These are phyloP conservation scores for Penicillium polonicum DNA, from an alignment of 2,329 filamentous ascomycete genomes.

Conservation along the genomic window DNA sequence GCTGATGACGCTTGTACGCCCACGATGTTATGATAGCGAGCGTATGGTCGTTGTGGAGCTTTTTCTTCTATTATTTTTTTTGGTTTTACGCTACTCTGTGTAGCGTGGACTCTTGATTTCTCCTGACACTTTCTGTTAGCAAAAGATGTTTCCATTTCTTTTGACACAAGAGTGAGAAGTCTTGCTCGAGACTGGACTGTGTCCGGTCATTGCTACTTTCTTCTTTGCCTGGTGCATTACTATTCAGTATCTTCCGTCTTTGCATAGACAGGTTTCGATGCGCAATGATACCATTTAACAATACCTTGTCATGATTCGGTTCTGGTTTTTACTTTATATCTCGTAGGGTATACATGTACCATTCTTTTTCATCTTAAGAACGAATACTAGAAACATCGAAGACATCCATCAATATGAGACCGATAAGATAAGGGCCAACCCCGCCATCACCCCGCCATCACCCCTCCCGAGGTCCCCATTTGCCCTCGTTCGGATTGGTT, in stretches of 20 bases:
- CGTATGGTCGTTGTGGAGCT: slow-evolving; percentile 29
- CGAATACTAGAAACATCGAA: not conserved
- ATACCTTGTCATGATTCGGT: not conserved
- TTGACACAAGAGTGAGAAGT: not conserved
- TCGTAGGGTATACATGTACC: not conserved
- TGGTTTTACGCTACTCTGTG: not conserved
- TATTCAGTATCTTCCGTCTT: slow-evolving; percentile 5
- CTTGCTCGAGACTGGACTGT: not conserved
- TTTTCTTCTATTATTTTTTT: slow-evolving; percentile 1
- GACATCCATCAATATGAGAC: not conserved
- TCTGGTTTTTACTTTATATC: not conserved
- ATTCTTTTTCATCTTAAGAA: not conserved
- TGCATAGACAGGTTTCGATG: slow-evolving; percentile 14
- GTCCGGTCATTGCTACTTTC: not conserved
- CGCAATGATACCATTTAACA: slow-evolving; percentile 14
- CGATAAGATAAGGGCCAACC: slow-evolving; percentile 14
- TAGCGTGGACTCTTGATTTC: not conserved
- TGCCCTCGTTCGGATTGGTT: not conserved
- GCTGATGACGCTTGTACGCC: slow-evolving; percentile 4
- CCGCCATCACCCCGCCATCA: slow-evolving; percentile 8
- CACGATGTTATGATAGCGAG: slow-evolving; percentile 38
- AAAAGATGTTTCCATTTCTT: not conserved
- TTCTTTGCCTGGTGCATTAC: slow-evolving; percentile 13
- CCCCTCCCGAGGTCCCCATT: not conserved
- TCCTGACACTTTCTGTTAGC: not conserved